phyloP scores from a whole-genome alignment of 257 asterid species.

The Ophiorrhiza pumila region DNA sequence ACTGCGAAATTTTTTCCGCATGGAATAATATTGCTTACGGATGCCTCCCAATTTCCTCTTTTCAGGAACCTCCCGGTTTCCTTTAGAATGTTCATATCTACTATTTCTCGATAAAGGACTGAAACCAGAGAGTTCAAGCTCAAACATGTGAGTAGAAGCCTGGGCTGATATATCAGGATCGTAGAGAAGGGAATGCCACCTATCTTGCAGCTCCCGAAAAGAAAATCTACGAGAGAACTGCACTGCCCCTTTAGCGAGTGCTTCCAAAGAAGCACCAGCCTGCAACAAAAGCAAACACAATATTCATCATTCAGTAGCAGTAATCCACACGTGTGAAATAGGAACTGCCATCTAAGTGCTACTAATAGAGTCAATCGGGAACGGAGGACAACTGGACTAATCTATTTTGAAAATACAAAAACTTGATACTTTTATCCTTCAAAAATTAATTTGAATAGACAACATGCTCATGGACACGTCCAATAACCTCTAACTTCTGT shows the following conservation, averaged over 20 bases:
- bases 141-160: constrained; percentile 63
- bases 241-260: constrained; percentile 93
- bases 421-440: neutral
- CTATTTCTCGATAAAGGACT: constrained; percentile 48
- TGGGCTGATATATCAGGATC: constrained; percentile 69
- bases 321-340: neutral
- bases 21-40: constrained; percentile 64
- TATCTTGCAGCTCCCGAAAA: constrained; percentile 59
- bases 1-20: constrained; percentile 68
- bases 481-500: neutral
- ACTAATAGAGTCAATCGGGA: neutral
- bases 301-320: constrained; percentile 2
- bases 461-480: neutral
- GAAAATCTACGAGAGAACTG: constrained; percentile 79
- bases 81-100: constrained; percentile 46
- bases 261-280: constrained; percentile 91
- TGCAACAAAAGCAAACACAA: constrained; percentile 25
- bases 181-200: constrained; percentile 87
- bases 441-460: neutral
- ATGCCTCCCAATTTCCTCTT: constrained; percentile 73
- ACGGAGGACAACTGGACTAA: neutral
- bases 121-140: constrained; percentile 77
- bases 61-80: constrained; percentile 40
- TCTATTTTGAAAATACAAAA: neutral
- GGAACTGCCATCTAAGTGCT: neutral